Conservation (phyloP, 495 filamentous ascomycete species). For the Cetradonia linearis region DNA sequence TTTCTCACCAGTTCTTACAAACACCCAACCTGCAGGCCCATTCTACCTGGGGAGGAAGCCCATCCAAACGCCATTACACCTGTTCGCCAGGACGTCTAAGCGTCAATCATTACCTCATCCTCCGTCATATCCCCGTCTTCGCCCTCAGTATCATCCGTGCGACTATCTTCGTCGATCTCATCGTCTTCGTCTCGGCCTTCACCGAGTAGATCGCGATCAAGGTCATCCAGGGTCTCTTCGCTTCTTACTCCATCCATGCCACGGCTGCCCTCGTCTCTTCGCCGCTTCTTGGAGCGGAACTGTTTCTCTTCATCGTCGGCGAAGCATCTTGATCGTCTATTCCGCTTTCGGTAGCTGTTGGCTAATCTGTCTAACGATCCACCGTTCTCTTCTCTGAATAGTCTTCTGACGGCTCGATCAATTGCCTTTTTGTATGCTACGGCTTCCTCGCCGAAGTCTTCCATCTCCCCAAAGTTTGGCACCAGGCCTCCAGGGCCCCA, state of each 20-base stretch:
- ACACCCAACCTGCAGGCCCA: background rate
- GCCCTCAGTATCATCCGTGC: constrained; percentile 28
- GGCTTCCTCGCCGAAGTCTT: constrained; percentile 73
- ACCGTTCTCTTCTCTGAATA: constrained; percentile 41
- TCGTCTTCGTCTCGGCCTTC: constrained; percentile 40
- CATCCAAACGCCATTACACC: constrained; percentile 1
- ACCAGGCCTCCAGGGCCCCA: constrained; percentile 60
- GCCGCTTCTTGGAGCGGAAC: constrained; percentile 1
- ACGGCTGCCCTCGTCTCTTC: constrained; percentile 1
- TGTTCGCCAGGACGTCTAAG: constrained; percentile 8
- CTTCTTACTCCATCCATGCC: constrained; percentile 28
- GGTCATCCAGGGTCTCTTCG: constrained; percentile 40
- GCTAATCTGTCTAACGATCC: constrained; percentile 15
- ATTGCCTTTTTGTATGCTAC: constrained; percentile 61
- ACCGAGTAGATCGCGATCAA: constrained; percentile 42
- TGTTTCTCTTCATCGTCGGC: constrained; percentile 30
- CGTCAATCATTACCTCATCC: constrained; percentile 25
- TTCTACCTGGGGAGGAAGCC: background rate
- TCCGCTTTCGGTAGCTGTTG: constrained; percentile 30
- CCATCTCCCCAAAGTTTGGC: constrained; percentile 52
- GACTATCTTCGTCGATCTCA: constrained; percentile 31
- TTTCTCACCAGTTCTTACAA: background rate
- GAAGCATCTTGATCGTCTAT: constrained; percentile 19
- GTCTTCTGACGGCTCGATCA: constrained; percentile 54
- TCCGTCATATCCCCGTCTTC: constrained; percentile 38